phyloP scores from a whole-genome alignment of 2,329 filamentous ascomycete species.

The Penicillium sp. region DNA sequence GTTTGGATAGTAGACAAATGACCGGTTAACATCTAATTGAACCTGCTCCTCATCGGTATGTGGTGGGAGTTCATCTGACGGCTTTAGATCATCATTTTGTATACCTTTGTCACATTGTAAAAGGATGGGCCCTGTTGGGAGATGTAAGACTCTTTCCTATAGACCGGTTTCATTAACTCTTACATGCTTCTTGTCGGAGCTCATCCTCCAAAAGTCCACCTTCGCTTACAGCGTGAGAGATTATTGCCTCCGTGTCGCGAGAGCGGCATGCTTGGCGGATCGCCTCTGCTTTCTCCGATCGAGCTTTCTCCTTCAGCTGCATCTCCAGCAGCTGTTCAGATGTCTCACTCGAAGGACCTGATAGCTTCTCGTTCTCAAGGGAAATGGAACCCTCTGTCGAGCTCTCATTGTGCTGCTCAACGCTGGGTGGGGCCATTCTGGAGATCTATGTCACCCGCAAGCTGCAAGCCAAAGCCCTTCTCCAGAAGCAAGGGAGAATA shows the following conservation, averaged over 20 bases:
- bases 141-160: conserved; percentile 11
- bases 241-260: conserved; percentile 58
- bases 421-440: background rate
- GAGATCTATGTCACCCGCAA: background rate
- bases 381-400: background rate
- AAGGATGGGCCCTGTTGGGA: conserved; percentile 49
- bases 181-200: conserved; percentile 75
- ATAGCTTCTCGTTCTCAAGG: conserved; percentile 4
- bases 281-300: conserved; percentile 42
- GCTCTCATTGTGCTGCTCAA: background rate
- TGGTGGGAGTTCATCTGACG: conserved; percentile 65
- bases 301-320: conserved; percentile 2
- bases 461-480: background rate
- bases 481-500: background rate
- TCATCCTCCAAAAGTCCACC: conserved; percentile 69
- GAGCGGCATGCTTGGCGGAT: conserved; percentile 62
- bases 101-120: conserved; percentile 39
- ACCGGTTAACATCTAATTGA: conserved; percentile 84
- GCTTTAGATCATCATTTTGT: conserved; percentile 13
- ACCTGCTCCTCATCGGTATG: conserved; percentile 92
- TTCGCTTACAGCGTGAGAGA: conserved; percentile 59
- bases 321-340: background rate
- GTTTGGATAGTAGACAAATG: conserved; percentile 95
- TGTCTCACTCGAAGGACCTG: background rate
- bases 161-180: conserved; percentile 38